Percentiles rank a stretch among this genome's conserved stretches.
These are phyloP conservation scores for Cyclotella sp. DNA, from an alignment of 108 stramenopile species.

Conservation along the genomic window DNA sequence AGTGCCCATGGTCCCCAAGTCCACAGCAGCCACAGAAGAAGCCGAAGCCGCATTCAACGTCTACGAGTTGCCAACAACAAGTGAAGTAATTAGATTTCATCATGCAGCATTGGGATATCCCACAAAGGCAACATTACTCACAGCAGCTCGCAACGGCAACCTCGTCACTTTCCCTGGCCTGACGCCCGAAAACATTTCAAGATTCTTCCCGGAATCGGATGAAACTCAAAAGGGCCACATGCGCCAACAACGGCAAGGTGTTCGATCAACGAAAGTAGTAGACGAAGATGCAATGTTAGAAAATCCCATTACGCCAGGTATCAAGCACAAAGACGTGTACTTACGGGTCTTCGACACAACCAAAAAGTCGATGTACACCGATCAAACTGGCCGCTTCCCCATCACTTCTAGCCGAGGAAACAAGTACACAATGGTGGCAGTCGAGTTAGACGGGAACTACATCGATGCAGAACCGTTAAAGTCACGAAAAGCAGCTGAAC, in stretches of 20 bases:
- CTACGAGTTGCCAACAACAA: conserved; percentile 6
- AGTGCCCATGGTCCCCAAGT: neutral
- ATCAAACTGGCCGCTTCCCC: too few relatives aligned
- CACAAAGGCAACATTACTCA: conserved; percentile 9
- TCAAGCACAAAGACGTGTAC: too few relatives aligned
- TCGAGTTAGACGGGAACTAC: too few relatives aligned
- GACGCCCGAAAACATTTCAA: too few relatives aligned
- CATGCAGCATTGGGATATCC: conserved; percentile 9
- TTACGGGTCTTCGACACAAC: conserved; percentile 9
- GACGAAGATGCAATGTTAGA: too few relatives aligned
- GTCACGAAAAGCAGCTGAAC: neutral
- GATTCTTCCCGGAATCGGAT: too few relatives aligned
- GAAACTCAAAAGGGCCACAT: neutral
- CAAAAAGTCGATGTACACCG: conserved; percentile 13
- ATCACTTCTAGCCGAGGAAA: too few relatives aligned
- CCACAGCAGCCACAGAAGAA: neutral
- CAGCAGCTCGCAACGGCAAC: too few relatives aligned
- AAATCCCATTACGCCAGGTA: neutral
- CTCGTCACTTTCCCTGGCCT: too few relatives aligned
- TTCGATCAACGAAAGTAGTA: too few relatives aligned
- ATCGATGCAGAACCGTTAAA: neutral
- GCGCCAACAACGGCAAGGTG: neutral
- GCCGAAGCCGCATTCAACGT: conserved; percentile 3
- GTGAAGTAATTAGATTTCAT: too few relatives aligned
- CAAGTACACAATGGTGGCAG: too few relatives aligned